Evolutionary conservation across 1,284 basidiomycete genomes (phyloP), one percentile per base, ranked within the genome.

Genomic region (Apiotrichum domesticum): DNA sequence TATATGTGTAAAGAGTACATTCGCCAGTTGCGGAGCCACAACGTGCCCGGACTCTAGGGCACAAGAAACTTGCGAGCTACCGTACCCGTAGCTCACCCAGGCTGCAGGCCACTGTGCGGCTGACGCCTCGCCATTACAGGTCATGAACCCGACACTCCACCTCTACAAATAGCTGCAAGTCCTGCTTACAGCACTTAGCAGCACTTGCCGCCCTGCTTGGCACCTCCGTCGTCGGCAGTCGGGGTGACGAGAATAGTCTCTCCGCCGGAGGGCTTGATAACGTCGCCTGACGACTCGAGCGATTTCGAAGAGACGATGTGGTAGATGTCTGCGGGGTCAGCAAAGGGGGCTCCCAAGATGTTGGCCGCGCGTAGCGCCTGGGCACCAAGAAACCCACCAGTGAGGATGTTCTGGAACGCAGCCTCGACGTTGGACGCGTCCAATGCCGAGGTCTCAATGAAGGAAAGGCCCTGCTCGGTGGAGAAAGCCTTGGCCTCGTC

Each of bases 361-460:
- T 21, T 21, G 21, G 21, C 21, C 21, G 21, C 21, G 21, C 21
- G 21, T 33, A 9, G 9, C 9, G 21, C 29, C 13, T 14, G 10
- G 14, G 13, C 4, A 32, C 21, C 9, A 15, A 4, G 34, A 21
- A 35, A 78, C 84, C 62, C 56, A 93, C 93, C 93, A 54, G 90
- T 89, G 60, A 98, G 83, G 73, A 97, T 98, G 68, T 87, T 94
- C 79, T 98, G 93, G 86, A 98, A 98, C 53, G 95, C 92, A 55
- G 83, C 79, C 79, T 98, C 95, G 77, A 98, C 96, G 79, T 98
- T 98, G 54, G 90, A 93, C 66, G 94, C 92, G 83, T 98, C 95
- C 83, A 98, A 86, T 76, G 96, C 95, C 68, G 96, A 98, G 61
- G 95, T 98, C 82, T 98, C 95, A 69, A 98, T 97, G 82, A 95